Base-by-base conservation (phyloP, 2,329 filamentous ascomycete genomes). In the Malbranchea zuffiana region DNA sequence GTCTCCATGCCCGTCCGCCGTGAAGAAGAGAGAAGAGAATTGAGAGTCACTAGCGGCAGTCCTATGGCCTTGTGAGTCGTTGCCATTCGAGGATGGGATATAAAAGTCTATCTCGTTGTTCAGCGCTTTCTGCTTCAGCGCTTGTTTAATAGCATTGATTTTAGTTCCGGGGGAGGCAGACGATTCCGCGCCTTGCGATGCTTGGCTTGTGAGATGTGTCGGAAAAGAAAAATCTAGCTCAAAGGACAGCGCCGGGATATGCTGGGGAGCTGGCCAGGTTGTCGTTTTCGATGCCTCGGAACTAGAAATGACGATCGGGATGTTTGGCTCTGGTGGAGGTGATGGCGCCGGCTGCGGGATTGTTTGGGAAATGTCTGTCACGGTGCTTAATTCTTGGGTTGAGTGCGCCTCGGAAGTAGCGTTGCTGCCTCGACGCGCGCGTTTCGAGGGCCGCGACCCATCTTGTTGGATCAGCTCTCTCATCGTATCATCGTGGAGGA, bases 401-500 rank as follows among this genome's bases (percentile, higher is more conserved):
- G 44, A 47, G 17, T 13, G 6, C 8, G 16, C 21, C 11, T 25
- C 18, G 3, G 44, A 41, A 11, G 35, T 24, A 4, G 21, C 11
- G 26, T 44, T 28, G 15, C 40, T 44, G 18, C 16, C 32, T 8
- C 32, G 26, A 8, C 40, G 37, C 10, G 15, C 18, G 20, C 40
- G 39, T 18, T 47, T 45, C 11, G 10, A 37, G 1, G 42, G 35
- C 13, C 32, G 30, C 20, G 15, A 20, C 12, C 52, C 47, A 2
- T 48, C 38, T 4, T 49, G 43, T 13, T 36, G 29, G 11, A 53
- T 44, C n/a, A 57, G 39, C 10, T 54, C 50, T 37, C 66, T 59
- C 70, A 86, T 79, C 37, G 71, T 49, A 4, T 52, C 27, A 45
- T 93, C 84, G 48, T 88, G 77, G 1, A 63, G 59, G 51, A 88